Conservation (phyloP, 108 stramenopile species). For the Pseudonitzschia multistriata region DNA sequence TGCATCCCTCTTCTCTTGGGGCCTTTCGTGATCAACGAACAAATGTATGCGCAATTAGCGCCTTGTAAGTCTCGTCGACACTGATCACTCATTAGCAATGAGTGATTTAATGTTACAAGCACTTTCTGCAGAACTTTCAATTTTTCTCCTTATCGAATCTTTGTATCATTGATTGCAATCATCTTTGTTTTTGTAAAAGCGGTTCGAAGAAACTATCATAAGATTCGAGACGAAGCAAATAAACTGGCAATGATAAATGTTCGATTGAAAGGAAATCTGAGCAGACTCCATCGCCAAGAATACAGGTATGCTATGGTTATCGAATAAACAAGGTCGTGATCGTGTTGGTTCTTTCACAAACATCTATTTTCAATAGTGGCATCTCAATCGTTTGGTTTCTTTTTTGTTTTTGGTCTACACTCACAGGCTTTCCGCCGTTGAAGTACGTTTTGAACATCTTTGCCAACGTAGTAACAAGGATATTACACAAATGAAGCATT, state of each 20-base stretch:
- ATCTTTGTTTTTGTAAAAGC: background rate
- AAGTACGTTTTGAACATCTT: slow-evolving; percentile 30
- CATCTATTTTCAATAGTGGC: background rate
- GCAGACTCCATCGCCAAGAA: slow-evolving; percentile 29
- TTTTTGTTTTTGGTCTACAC: no score
- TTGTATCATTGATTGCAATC: background rate
- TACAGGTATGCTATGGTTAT: background rate
- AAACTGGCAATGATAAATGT: slow-evolving; percentile 18
- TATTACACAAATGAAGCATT: slow-evolving; percentile 22
- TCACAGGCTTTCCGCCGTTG: slow-evolving; percentile 23
- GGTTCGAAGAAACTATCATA: slow-evolving; percentile 25
- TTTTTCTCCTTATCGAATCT: background rate
- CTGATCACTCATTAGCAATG: background rate
- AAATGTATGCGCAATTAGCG: slow-evolving; percentile 2
- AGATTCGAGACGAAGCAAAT: slow-evolving; percentile 21
- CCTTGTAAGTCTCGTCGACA: background rate
- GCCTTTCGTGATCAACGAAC: slow-evolving; percentile 32
- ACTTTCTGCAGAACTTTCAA: background rate
- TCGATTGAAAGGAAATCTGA: slow-evolving; percentile 17
- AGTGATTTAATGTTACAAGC: background rate
- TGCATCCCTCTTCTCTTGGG: slow-evolving; percentile 30
- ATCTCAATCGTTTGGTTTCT: background rate
- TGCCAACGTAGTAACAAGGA: slow-evolving; percentile 22
- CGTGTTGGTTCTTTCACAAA: background rate
- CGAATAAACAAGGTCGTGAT: background rate